Evolutionary conservation across 108 stramenopile genomes (phyloP).

Genomic region (Nannochloropsis oceanica): DNA sequence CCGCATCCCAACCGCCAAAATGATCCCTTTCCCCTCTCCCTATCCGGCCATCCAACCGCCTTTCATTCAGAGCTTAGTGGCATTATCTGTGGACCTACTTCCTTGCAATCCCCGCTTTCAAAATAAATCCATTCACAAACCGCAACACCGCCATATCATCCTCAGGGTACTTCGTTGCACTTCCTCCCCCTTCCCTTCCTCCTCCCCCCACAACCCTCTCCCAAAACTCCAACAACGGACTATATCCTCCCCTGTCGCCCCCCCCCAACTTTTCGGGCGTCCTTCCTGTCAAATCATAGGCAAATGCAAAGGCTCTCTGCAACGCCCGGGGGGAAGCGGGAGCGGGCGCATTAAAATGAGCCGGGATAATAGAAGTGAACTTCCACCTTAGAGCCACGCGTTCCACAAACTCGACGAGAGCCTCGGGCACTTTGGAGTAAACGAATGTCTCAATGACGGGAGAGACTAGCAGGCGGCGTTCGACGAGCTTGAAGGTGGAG

Average conservation of each 20-base stretch:
- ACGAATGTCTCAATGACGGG: not conserved
- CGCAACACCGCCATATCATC: slow-evolving; percentile 12
- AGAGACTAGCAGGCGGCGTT: not conserved
- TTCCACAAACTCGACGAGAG: slow-evolving; percentile 3
- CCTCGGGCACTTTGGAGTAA: not conserved
- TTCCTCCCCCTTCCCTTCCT: not conserved
- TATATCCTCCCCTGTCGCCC: not conserved
- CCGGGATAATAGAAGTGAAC: not conserved
- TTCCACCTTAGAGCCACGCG: slow-evolving; percentile 2
- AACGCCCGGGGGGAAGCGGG: slow-evolving; percentile 5
- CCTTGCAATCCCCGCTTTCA: slow-evolving; percentile 13
- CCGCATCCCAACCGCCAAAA: too few species aligned
- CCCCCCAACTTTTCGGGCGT: not conserved
- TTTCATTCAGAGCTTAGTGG: too few species aligned
- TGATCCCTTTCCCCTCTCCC: too few species aligned
- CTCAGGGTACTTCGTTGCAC: not conserved
- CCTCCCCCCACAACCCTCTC: not conserved
- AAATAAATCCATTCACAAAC: slow-evolving; percentile 21
- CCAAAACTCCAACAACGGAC: not conserved
- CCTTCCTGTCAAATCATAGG: not conserved
- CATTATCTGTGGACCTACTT: not conserved
- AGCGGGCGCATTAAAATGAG: slow-evolving; percentile 6
- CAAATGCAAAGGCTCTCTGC: slow-evolving; percentile 14
- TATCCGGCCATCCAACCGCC: too few species aligned
- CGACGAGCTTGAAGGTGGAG: slow-evolving; percentile 1